These are phyloP conservation scores for Tothia fuscella DNA, from an alignment of 2,329 filamentous ascomycete genomes.

Conservation along the genomic window DNA sequence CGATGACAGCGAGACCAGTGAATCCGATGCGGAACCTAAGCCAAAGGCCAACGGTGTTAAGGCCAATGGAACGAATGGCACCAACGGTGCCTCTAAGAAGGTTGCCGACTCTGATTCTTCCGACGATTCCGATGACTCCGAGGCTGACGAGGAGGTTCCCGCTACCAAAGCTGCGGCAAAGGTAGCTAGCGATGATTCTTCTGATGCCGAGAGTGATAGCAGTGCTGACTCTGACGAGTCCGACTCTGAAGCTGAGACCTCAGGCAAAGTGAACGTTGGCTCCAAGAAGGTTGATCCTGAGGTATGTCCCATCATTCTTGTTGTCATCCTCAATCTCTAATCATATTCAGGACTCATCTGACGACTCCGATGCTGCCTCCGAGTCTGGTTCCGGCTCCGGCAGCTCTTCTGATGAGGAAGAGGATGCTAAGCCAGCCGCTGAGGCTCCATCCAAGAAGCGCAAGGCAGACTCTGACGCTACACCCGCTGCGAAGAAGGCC, in stretches of 20 bases:
- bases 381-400: slow-evolving; percentile 30
- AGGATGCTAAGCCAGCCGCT: slow-evolving; percentile 19
- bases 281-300: slow-evolving; percentile 26
- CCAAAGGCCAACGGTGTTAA: slow-evolving; percentile 22
- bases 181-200: slow-evolving; percentile 11
- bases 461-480: slow-evolving; percentile 45
- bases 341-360: slow-evolving; percentile 16
- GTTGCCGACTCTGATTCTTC: slow-evolving; percentile 15
- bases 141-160: too few relatives aligned
- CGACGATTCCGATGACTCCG: slow-evolving; percentile 12
- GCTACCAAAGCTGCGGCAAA: too few relatives aligned
- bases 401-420: slow-evolving; percentile 16
- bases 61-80: slow-evolving; percentile 15
- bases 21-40: slow-evolving; percentile 23
- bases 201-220: slow-evolving; percentile 13
- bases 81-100: slow-evolving; percentile 16
- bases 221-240: slow-evolving; percentile 15
- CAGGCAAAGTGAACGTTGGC: slow-evolving; percentile 22
- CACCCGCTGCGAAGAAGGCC: slow-evolving; percentile 50
- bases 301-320: slow-evolving; percentile 5
- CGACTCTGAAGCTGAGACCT: slow-evolving; percentile 16
- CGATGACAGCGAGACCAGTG: slow-evolving; percentile 23
- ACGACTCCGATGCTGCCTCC: slow-evolving; percentile 15
- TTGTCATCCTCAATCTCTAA: slow-evolving; percentile 11
- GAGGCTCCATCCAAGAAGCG: slow-evolving; percentile 47